Evolutionary conservation across 2,329 filamentous ascomycete species (phyloP), one percentile per base, ranked within the genome.

Genomic region (Ophiostoma fasciatum): DNA sequence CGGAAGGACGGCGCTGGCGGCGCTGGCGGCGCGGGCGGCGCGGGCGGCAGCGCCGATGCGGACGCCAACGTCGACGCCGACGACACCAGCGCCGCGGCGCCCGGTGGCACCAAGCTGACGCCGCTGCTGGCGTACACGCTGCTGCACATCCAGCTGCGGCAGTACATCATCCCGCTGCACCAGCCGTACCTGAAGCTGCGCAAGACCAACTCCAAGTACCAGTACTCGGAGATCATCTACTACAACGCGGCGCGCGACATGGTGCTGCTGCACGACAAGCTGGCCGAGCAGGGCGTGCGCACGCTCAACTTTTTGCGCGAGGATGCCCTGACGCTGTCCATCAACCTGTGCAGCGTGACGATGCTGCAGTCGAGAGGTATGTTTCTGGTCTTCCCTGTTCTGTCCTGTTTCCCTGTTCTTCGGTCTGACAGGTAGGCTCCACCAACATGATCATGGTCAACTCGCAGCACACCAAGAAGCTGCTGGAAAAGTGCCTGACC

Each of bases 361-460:
- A 64, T 76, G 58, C 61, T 73, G 38, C 71, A 76, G 50, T 68
- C 70, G 2, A 61, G 63, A 43, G 58, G 52, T 55, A 46, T 11
- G 40, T 27, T 9, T 13, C 13, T 26, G 5, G 9, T 5, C 15
- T 18, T 34, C 5, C 15, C 7, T n/a, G 2, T 20, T 21, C 11
- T 26, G 13, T 25, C 4, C n/a, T 31, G 5, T 28, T 2, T 26
- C 3, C n/a, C 14, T 14, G 33, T 25, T 13, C 17, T 10, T 28
- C 9, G 31, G 8, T 38, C 41, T 38, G 40, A 19, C 11, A 12
- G 17, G 17, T n/a, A 39, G 41, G 64, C 18, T 73, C 68, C 5
- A 70, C 64, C 38, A 71, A 70, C 50, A 68, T 74, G 59, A 73
- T 75, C 51, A 71, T 71, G 65, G 64, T 71, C 49, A 73, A 71